Percentiles rank a stretch among this genome's conserved stretches.
These are phyloP conservation scores for Pseudomonodictys pantanalensis DNA, from an alignment of 495 filamentous ascomycete genomes.

Conservation along the genomic window DNA sequence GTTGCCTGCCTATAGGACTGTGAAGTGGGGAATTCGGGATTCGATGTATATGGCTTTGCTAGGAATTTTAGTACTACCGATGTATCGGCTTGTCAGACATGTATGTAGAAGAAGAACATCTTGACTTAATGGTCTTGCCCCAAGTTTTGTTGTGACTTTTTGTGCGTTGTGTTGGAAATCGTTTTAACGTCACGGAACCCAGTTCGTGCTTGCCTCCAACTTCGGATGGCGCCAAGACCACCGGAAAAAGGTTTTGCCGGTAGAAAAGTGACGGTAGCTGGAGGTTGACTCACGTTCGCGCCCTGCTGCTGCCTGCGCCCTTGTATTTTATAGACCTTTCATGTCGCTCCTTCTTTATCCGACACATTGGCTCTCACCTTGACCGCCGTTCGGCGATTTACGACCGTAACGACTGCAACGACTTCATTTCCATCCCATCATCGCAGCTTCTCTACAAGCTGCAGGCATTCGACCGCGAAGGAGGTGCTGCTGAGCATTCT, in stretches of 20 bases:
- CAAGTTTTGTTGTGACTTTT: too few species aligned
- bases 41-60: too few species aligned
- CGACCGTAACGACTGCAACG: slow-evolving; percentile 18
- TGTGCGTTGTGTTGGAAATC: too few species aligned
- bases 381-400: slow-evolving; percentile 17
- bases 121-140: too few species aligned
- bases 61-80: too few species aligned
- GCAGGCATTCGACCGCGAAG: not conserved
- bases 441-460: slow-evolving; percentile 9
- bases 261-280: not conserved
- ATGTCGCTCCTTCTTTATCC: not conserved
- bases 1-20: too few species aligned
- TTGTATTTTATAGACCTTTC: slow-evolving; percentile 1
- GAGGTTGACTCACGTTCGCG: not conserved
- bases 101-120: too few species aligned
- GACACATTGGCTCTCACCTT: slow-evolving; percentile 28
- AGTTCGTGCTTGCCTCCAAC: too few species aligned
- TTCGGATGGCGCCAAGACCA: not conserved
- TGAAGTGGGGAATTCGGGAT: too few species aligned
- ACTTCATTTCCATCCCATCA: not conserved
- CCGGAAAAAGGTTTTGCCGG: not conserved
- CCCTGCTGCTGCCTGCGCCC: not conserved
- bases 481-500: not conserved
- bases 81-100: too few species aligned
- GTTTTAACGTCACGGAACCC: too few species aligned